Evolutionary conservation across 805 yeast genomes (phyloP), one percentile per base, ranked within the genome.

Genomic region (Starmerella geochares): DNA sequence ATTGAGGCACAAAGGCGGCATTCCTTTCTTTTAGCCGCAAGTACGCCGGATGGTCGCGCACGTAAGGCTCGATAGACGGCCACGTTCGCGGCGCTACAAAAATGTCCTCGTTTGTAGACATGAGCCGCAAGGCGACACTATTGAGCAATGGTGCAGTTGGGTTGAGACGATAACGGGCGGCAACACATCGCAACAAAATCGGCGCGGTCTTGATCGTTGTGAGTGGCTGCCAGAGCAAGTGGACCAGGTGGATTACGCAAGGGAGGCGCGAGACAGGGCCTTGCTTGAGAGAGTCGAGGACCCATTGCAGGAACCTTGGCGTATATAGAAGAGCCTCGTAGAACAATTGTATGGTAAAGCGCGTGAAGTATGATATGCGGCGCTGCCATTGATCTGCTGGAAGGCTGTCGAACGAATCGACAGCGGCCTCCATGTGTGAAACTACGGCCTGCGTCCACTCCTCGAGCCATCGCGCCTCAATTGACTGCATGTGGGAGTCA

Each of bases 371-470:
- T 31, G 75, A 71, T 41, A 86, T 70, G 47, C 75, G 76, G 7
- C 58, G 58, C 59, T 72, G 73, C 80, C 77, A 76, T 1, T 55
- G 61, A 16, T 33, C 38, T 3, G 32, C 33, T 4, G 48, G 21
- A 6, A 29, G 39, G 16, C 5, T 5, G 36, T 63, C 68, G 57
- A 68, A 67, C 14, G 73, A 76, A 38, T 71, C 68, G 21, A 80
- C 69, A 23, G 75, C 69, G 54, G 72, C 71, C 54, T 74, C 78
- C 11, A 81, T 58, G 57, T 72, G 83, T 49, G 76, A 79, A 2
- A 79, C 72, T 14, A 88, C 79, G 56, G 84, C 94, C 37, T 80
- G 83, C 0, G 96, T 84, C 97, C 97, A 90, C 62, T 86, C 95
- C 51, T 77, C 77, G 17, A 81, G 70, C 86, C 96, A 82, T 43